Evolutionary conservation across 2,329 filamentous ascomycete species (phyloP), one percentile per base, ranked within the genome.

Genomic region (Pseudogymnoascus sp.): DNA sequence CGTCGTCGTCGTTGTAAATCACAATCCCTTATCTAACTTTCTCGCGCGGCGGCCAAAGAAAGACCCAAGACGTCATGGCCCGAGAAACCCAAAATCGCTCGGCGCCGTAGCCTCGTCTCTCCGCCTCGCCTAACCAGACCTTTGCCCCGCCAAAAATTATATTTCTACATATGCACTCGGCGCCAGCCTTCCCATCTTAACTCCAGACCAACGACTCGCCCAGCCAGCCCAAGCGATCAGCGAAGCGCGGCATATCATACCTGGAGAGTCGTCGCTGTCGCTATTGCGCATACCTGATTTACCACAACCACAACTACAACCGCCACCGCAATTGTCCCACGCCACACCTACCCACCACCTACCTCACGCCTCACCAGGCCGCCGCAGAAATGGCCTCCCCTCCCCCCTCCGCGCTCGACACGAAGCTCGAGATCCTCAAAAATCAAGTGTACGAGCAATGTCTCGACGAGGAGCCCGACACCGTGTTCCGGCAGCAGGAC

Each of bases 401-500:
- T 75, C 78, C 47, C 75, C 77, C 38, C 76, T 77, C 56, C 74
- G 59, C 59, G 8, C 8, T 5, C 14, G 59, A 61, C 24, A n/a
- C 53, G 19, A 59, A 59, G 6, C 6, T 59, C 2, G 53, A 59
- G 29, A 29, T 33, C 21, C 16, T 72, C 60, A 72, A 69, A 60
- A 64, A 66, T 26, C 62, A 64, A 8, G 61, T 74, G 40, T 74
- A 74, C 63, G 65, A 69, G 10, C 65, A 66, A 13, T 72, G 69
- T 64, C 62, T 64, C 16, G 64, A 70, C 14, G 67, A 70, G 3
- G 65, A 69, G 13, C 65, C 65, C 1, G 64, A 68, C 16, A 53
- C 64, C 5, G 67, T 83, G 61, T 86, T 86, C 73, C 80, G 79
- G 11, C 85, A 87, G 71, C 77, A 81, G 37, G 83, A 86, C 67